phyloP scores from a whole-genome alignment of 2,329 filamentous ascomycete species.

The Aspergillus chevalieri region DNA sequence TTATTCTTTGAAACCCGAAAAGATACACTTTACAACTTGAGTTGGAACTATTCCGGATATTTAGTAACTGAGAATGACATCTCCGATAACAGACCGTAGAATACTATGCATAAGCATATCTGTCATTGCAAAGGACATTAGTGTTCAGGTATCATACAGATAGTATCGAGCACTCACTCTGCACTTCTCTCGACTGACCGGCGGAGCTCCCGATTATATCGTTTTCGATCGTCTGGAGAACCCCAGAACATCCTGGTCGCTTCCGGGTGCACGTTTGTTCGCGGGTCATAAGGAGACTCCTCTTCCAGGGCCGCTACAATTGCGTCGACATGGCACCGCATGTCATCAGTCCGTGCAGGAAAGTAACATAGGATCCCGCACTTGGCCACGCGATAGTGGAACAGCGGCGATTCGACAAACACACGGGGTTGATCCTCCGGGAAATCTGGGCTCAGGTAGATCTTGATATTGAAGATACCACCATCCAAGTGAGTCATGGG shows the following conservation, averaged over 20 bases:
- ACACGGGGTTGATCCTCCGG: constrained; percentile 84
- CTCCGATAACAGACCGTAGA: too few species aligned
- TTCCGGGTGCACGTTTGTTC: constrained; percentile 79
- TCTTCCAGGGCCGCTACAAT: constrained; percentile 81
- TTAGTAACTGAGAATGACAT: not conserved
- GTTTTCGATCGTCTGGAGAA: constrained; percentile 66
- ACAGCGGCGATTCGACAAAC: constrained; percentile 71
- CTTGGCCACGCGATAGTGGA: constrained; percentile 77
- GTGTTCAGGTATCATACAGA: not conserved
- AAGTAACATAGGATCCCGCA: constrained; percentile 81
- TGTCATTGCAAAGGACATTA: not conserved
- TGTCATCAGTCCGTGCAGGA: constrained; percentile 64
- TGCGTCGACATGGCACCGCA: constrained; percentile 74
- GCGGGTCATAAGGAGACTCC: constrained; percentile 83
- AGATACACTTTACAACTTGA: too few species aligned
- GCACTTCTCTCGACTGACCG: constrained; percentile 58
- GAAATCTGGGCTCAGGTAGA: constrained; percentile 76
- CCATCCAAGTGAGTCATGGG: constrained; percentile 93
- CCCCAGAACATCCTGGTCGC: constrained; percentile 87
- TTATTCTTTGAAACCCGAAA: too few species aligned
- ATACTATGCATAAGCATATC: too few species aligned
- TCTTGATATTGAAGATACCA: constrained; percentile 74
- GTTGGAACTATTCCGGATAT: too few species aligned
- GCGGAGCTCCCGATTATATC: constrained; percentile 75
- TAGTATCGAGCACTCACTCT: constrained; percentile 18